phyloP scores from a whole-genome alignment of 2,329 filamentous ascomycete genomes.

The Beauveria medogensis region DNA sequence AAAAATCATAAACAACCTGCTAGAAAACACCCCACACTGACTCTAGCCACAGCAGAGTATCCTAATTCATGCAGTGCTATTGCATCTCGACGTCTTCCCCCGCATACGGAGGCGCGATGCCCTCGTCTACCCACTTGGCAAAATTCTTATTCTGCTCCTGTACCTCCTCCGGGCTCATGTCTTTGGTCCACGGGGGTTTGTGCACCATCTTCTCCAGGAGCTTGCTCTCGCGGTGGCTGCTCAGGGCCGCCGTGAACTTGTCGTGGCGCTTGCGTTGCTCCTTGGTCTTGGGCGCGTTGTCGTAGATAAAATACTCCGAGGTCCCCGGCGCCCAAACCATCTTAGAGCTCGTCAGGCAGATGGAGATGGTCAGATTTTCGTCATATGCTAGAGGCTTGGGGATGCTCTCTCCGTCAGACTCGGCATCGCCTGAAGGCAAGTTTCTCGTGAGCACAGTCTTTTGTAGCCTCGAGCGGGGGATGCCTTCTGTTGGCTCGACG shows the following conservation, averaged over 20 bases:
- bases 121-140: slow-evolving; percentile 45
- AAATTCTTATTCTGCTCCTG: slow-evolving; percentile 63
- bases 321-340: slow-evolving; percentile 68
- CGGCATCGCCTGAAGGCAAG: slow-evolving; percentile 52
- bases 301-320: slow-evolving; percentile 64
- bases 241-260: slow-evolving; percentile 43
- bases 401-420: slow-evolving; percentile 55
- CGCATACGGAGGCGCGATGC: slow-evolving; percentile 28
- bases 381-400: slow-evolving; percentile 54
- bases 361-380: slow-evolving; percentile 63
- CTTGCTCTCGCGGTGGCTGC: slow-evolving; percentile 59
- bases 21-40: neutral
- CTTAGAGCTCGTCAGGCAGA: slow-evolving; percentile 71
- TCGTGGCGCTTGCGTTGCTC: slow-evolving; percentile 50
- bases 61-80: slow-evolving; percentile 6
- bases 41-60: neutral
- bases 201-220: slow-evolving; percentile 74
- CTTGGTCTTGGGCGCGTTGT: slow-evolving; percentile 57
- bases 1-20: slow-evolving; percentile 14
- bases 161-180: slow-evolving; percentile 69
- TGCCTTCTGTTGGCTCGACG: slow-evolving; percentile 78
- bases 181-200: slow-evolving; percentile 73
- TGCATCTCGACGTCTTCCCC: slow-evolving; percentile 26
- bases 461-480: slow-evolving; percentile 55
- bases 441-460: slow-evolving; percentile 66